These are phyloP conservation scores for Entomortierella parvispora DNA, from an alignment of 192 early-diverging fungal species.

Conservation along the genomic window DNA sequence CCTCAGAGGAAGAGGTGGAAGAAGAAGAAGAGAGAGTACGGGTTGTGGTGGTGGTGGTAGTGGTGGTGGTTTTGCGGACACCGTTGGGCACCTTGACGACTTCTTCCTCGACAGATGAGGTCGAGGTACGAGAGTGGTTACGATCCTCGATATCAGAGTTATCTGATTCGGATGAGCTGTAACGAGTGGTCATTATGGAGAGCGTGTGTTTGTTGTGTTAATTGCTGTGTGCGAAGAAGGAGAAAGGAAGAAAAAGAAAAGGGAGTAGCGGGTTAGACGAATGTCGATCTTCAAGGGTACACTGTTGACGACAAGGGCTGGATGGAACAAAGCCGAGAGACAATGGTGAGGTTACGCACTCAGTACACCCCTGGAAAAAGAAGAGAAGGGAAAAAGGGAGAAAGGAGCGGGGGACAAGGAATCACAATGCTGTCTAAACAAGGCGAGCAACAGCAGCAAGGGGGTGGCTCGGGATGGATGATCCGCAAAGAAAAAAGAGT, in stretches of 20 bases:
- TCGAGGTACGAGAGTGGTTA: constrained; percentile 61
- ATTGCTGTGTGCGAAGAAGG: neutral
- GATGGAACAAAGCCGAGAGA: too few species aligned
- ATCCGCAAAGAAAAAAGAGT: too few species aligned
- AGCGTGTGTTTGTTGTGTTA: neutral
- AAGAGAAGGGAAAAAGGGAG: too few species aligned
- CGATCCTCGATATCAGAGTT: constrained; percentile 37
- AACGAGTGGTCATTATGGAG: constrained; percentile 47
- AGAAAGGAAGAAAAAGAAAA: neutral
- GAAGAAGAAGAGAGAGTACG: constrained; percentile 13
- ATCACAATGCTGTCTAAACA: too few species aligned
- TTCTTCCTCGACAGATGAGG: constrained; percentile 59
- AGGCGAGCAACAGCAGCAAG: too few species aligned
- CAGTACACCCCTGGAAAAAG: too few species aligned
- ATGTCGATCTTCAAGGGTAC: neutral
- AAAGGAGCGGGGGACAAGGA: too few species aligned
- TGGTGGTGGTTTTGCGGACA: constrained; percentile 8
- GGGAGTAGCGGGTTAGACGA: neutral
- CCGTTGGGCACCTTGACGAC: constrained; percentile 46
- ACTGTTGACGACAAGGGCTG: too few species aligned
- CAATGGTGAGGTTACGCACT: too few species aligned
- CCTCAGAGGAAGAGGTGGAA: neutral
- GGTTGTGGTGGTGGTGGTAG: constrained; percentile 16
- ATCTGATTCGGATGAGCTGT: constrained; percentile 41
- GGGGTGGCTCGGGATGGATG: too few species aligned